These are phyloP conservation scores for Solanum hybrid DNA, from an alignment of 305 asterid species.

Conservation along the genomic window DNA sequence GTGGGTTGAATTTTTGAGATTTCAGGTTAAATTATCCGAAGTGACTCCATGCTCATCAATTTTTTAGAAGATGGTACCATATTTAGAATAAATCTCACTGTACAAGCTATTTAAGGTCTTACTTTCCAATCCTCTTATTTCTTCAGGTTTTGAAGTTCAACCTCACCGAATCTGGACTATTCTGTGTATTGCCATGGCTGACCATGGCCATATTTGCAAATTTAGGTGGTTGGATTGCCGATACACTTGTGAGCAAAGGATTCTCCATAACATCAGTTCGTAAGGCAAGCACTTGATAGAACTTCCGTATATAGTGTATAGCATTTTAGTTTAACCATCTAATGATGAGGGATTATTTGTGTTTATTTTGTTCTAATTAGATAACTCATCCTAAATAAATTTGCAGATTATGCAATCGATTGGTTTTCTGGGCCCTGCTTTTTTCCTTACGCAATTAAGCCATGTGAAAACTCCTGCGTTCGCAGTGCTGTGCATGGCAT, in stretches of 20 bases:
- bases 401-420: constrained; percentile 89
- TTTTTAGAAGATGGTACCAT: background rate
- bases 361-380: background rate
- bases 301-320: background rate
- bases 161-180: constrained; percentile 47
- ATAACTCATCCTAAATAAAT: constrained; percentile 3
- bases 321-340: background rate
- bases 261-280: constrained; percentile 56
- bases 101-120: background rate
- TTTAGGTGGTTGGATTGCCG: constrained; percentile 57
- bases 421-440: constrained; percentile 94
- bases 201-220: constrained; percentile 52
- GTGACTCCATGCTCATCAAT: background rate
- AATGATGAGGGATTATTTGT: background rate
- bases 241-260: constrained; percentile 45
- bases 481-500: constrained; percentile 95
- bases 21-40: background rate
- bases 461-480: constrained; percentile 80
- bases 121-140: background rate
- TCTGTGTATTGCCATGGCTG: constrained; percentile 51
- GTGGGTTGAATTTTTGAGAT: background rate
- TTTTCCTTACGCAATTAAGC: constrained; percentile 73
- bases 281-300: constrained; percentile 42
- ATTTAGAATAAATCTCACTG: background rate
- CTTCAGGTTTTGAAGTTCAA: constrained; percentile 50